Evolutionary conservation across 23 red algal genomes (phyloP), one percentile per base, ranked within the genome.

Genomic region (Cyanidioschyzon merolae): DNA sequence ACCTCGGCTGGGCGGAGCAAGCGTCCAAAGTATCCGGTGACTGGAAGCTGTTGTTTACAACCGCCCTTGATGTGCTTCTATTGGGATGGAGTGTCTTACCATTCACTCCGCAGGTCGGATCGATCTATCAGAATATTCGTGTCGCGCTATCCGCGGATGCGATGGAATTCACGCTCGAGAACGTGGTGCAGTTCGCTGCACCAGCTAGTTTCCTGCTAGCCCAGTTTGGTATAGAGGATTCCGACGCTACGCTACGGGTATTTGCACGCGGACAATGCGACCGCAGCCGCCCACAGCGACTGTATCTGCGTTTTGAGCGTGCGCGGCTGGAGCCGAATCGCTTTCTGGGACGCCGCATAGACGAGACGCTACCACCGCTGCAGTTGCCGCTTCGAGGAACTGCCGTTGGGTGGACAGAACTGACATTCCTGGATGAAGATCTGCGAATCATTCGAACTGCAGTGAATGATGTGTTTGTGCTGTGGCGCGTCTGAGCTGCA

Each of bases 121-220:
- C 63, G 12, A 71, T 71, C 21, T 71, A 71, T 35, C 63, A 71
- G 63, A 71, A 71, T 32, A 71, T 71, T 71, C 45, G 45, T 15
- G 21, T 7, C 12, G 7, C 12, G 7, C 21, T 21, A 21, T 7
- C 12, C 12, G 12, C 45, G 7, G 45, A 54, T 54, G 7, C 45
- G 45, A 32, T 32, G 16, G 16, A 7, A 27, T 71, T 71, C 63
- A 25, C 7, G 63, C 12, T 71, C 2, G 63, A 71, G n/a, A 71
- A 71, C 30, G 63, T 71, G 3, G 63, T 71, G 63, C 63, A 71
- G 29, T 71, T 25, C 12, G n/a, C 21, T 35, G 63, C 63, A 7
- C 63, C 63, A 35, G 21, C 16, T 27, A 71, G n/a, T 7, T 71
- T 71, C 30, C 29, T 71, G 29, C 32, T 25, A 7, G 21, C 63